These are phyloP conservation scores for Fragilaria crotonensis DNA, from an alignment of 108 stramenopile genomes.

Conservation along the genomic window DNA sequence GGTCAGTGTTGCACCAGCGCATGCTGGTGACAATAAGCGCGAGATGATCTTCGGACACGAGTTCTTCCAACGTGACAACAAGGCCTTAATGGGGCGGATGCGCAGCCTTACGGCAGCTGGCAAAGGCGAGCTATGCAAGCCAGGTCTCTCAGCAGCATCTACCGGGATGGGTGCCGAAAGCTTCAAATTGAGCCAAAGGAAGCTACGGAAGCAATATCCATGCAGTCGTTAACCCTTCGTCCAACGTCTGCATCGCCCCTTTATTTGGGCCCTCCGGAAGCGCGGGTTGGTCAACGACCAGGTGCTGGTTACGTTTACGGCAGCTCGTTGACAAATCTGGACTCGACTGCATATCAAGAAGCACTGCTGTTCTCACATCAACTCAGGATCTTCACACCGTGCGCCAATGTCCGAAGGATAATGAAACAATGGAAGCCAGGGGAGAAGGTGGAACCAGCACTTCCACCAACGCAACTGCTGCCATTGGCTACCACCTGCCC, in stretches of 20 bases:
- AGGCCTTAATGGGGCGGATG: slow-evolving; percentile 10
- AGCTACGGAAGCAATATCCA: not conserved
- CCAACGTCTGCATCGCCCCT: not conserved
- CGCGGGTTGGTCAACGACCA: not conserved
- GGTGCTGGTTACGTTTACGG: not conserved
- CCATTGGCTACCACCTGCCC: not conserved
- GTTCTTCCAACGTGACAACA: slow-evolving; percentile 17
- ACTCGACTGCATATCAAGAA: not conserved
- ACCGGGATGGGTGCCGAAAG: not conserved
- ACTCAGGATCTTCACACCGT: not conserved
- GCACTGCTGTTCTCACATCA: not conserved
- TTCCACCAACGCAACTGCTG: not conserved
- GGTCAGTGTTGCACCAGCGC: slow-evolving; percentile 16
- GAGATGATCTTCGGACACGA: slow-evolving; percentile 18
- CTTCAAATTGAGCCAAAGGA: not conserved
- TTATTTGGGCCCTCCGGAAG: not conserved
- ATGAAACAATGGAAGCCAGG: not conserved
- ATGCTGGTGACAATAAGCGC: slow-evolving; percentile 20
- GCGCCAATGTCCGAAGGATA: not conserved
- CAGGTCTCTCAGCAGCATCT: not conserved
- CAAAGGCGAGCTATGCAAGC: slow-evolving; percentile 4
- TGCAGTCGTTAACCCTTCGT: not conserved
- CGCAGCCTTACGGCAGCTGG: slow-evolving; percentile 12
- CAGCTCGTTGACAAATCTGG: not conserved
- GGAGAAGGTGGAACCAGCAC: not conserved